Evolutionary conservation across 2,329 filamentous ascomycete species (phyloP), one percentile per base, ranked within the genome.

Genomic region (Alternaria hordeiaustralica): DNA sequence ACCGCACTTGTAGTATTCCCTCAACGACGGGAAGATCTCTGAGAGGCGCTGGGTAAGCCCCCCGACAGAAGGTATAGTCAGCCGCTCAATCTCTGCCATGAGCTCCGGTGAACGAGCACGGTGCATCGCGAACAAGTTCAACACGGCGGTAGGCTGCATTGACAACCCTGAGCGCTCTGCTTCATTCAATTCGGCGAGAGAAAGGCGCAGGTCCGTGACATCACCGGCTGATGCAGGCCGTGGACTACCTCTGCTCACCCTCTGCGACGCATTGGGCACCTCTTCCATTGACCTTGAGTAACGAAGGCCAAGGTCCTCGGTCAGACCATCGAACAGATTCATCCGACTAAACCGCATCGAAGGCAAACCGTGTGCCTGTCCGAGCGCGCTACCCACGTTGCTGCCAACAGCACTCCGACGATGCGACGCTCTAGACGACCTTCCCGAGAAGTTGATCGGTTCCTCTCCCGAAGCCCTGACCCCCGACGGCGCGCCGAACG

Each of bases 321-420:
- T 81, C 28, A 85, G 67, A 69, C 81, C 83, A 44, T 81, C 79
- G 56, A 84, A 77, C 49, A 85, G 71, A 65, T 84, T 79, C 69
- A 81, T 80, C 8, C 77, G 77, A 62, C 83, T 85, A 73, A 85
- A 85, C 63, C 84, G 81, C 63, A 85, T 76, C 8, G 82, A 83
- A 13, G 83, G 83, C 28, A 85, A 75, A 13, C 80, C 77, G 58
- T 79, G 76, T 44, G 76, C 77, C 46, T 73, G 68, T 25, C 65
- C 67, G 41, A 75, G 61, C 18, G 54, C 68, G 44, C 61, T 70
- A n/a, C 70, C 69, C 9, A 75, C 58, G 18, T 51, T 71, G 49
- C 63, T 71, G 23, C 71, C 69, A 9, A 75, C 49, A 23, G 49
- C 71, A 47, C 70, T 72, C 54, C 55, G 65, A 10, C 60, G 68